Evolutionary conservation across 2,329 filamentous ascomycete genomes (phyloP).

Genomic region (Reticulascus tulasneorum): DNA sequence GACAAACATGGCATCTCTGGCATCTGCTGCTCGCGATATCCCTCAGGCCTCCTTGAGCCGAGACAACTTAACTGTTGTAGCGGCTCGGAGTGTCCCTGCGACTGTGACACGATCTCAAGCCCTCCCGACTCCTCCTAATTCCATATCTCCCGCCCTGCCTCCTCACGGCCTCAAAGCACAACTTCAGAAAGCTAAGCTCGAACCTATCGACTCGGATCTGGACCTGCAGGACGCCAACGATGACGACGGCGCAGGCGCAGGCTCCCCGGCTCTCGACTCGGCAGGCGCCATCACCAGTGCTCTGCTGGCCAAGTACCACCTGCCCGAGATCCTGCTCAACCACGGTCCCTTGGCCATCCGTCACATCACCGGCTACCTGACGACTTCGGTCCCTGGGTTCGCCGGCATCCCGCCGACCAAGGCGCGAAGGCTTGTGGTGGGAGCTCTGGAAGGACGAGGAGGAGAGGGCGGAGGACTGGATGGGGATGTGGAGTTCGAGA

Average conservation of each 20-base stretch:
- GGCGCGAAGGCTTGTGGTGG: slow-evolving; percentile 87
- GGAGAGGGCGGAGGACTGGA: slow-evolving; percentile 56
- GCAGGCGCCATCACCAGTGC: slow-evolving; percentile 78
- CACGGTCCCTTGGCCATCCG: slow-evolving; percentile 92
- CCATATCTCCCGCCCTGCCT: slow-evolving; percentile 82
- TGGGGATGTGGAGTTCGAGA: slow-evolving; percentile 80
- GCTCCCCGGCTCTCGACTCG: slow-evolving; percentile 58
- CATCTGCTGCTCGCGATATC: slow-evolving; percentile 66
- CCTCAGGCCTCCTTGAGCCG: slow-evolving; percentile 54
- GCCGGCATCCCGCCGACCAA: slow-evolving; percentile 84
- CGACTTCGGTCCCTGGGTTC: slow-evolving; percentile 89
- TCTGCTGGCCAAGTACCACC: slow-evolving; percentile 83
- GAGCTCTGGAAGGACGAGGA: slow-evolving; percentile 77
- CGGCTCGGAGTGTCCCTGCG: slow-evolving; percentile 59
- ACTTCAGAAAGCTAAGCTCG: slow-evolving; percentile 55
- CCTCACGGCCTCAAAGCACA: slow-evolving; percentile 75
- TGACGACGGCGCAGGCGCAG: slow-evolving; percentile 26
- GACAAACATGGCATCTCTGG: slow-evolving; percentile 61
- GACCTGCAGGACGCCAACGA: slow-evolving; percentile 72
- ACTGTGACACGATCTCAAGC: slow-evolving; percentile 57
- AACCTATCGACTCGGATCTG: slow-evolving; percentile 77
- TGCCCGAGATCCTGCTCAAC: slow-evolving; percentile 84
- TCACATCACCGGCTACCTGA: slow-evolving; percentile 92
- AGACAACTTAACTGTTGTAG: slow-evolving; percentile 72
- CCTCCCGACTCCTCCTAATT: slow-evolving; percentile 90